phyloP scores from a whole-genome alignment of 495 filamentous ascomycete genomes.

The Neurospora pannonica region DNA sequence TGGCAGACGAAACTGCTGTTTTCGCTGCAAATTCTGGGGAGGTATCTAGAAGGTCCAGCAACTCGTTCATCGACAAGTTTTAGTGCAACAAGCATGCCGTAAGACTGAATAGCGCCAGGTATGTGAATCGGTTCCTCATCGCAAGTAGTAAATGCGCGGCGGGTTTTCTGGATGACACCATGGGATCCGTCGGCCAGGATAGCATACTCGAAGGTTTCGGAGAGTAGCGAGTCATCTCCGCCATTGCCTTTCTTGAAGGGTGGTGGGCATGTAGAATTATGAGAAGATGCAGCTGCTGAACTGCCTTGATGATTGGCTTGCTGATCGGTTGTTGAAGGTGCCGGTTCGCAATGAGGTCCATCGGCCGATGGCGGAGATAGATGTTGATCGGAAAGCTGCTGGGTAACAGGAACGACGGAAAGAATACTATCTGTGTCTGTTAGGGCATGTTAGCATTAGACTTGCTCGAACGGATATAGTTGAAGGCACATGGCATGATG shows the following conservation, averaged over 20 bases:
- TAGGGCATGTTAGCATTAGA: not conserved
- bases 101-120: conserved; percentile 15
- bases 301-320: not conserved
- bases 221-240: conserved; percentile 1
- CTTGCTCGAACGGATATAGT: too few relatives aligned
- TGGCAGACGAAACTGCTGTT: conserved; percentile 11
- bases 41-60: not conserved
- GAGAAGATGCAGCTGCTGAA: not conserved
- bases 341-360: not conserved
- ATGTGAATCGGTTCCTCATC: conserved; percentile 19
- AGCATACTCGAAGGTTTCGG: conserved; percentile 14
- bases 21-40: conserved; percentile 16
- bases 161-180: conserved; percentile 14
- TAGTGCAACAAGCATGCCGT: conserved; percentile 17
- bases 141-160: conserved; percentile 11
- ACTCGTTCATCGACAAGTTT: conserved; percentile 7
- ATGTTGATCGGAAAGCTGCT: not conserved
- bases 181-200: conserved; percentile 10
- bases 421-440: not conserved
- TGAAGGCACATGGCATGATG: not conserved
- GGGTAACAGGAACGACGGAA: conserved; percentile 1
- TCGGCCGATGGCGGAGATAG: not conserved
- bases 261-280: not conserved
- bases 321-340: not conserved
- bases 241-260: not conserved